Evolutionary conservation across 768 basidiomycete species (phyloP).

Genomic region (Boletus subcaerulescens): DNA sequence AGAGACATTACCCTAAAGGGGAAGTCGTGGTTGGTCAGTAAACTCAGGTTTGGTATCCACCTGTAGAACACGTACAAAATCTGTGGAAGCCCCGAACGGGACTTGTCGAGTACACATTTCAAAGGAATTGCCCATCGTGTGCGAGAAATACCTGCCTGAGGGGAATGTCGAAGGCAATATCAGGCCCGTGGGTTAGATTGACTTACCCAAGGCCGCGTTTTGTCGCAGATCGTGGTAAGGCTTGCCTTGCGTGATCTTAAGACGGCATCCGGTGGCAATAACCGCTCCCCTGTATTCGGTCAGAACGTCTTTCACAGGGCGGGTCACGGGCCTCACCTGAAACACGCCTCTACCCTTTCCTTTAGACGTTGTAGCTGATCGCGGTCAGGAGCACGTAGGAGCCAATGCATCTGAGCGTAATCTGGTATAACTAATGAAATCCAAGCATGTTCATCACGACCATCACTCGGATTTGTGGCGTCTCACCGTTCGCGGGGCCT

Average conservation of each 20-base stretch:
- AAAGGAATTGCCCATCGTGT: constrained; percentile 44
- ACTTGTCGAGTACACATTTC: constrained; percentile 36
- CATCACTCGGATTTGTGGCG: background rate
- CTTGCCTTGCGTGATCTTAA: constrained; percentile 40
- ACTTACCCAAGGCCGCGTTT: constrained; percentile 53
- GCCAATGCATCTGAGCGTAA: constrained; percentile 72
- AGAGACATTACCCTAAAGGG: constrained; percentile 66
- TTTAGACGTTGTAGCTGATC: constrained; percentile 52
- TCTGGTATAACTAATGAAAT: constrained; percentile 71
- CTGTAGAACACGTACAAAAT: constrained; percentile 56
- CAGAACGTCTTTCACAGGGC: constrained; percentile 1
- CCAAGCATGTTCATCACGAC: background rate
- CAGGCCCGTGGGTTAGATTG: background rate
- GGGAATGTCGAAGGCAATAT: constrained; percentile 3
- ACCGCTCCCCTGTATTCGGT: constrained; percentile 55
- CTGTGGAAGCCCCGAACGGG: constrained; percentile 61
- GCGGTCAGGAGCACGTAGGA: constrained; percentile 64
- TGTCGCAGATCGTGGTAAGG: constrained; percentile 59
- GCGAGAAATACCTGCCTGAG: constrained; percentile 53
- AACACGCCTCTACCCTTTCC: constrained; percentile 64
- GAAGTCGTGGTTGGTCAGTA: constrained; percentile 14
- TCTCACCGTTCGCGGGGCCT: constrained; percentile 66
- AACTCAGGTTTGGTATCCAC: background rate
- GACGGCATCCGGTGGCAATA: constrained; percentile 56
- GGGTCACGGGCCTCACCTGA: constrained; percentile 49